Conservation (phyloP, 306 rosid genomes). For the Cercis canadensis region DNA sequence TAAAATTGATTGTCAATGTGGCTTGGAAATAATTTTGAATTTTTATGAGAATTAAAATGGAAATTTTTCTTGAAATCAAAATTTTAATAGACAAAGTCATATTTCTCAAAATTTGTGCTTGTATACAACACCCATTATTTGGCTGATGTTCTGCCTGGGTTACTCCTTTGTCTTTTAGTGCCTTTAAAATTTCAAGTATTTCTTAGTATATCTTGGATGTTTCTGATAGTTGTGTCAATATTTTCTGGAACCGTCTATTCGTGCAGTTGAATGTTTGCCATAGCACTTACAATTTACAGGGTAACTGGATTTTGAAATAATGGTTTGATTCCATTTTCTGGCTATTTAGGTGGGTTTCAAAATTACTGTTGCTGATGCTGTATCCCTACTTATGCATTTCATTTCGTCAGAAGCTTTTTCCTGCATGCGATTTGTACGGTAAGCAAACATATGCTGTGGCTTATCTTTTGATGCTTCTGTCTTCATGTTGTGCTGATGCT, state of each 20-base stretch:
- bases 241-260: too few relatives aligned
- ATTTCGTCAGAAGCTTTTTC: conserved; percentile 30
- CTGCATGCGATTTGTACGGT: conserved; percentile 18
- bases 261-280: too few relatives aligned
- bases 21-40: conserved; percentile 1
- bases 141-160: not conserved
- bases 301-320: conserved; percentile 17
- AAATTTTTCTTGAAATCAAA: not conserved
- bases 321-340: conserved; percentile 17
- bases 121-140: not conserved
- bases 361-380: conserved; percentile 32
- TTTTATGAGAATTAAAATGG: not conserved
- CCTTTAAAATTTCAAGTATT: conserved; percentile 1
- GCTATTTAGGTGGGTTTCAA: conserved; percentile 19
- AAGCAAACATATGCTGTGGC: conserved; percentile 36
- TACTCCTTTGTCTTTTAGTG: not conserved
- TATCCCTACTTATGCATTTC: conserved; percentile 23
- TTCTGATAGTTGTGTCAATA: too few relatives aligned
- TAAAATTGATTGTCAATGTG: not conserved
- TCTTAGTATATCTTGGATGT: not conserved
- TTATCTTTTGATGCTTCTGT: conserved; percentile 30
- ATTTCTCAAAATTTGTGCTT: not conserved
- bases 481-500: conserved; percentile 31
- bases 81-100: not conserved
- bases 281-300: not conserved